A percentile compares a stretch with the other conserved stretches of the same genome.
Conservation (phyloP, 2,329 filamentous ascomycete species). For the Monilinia laxa region DNA sequence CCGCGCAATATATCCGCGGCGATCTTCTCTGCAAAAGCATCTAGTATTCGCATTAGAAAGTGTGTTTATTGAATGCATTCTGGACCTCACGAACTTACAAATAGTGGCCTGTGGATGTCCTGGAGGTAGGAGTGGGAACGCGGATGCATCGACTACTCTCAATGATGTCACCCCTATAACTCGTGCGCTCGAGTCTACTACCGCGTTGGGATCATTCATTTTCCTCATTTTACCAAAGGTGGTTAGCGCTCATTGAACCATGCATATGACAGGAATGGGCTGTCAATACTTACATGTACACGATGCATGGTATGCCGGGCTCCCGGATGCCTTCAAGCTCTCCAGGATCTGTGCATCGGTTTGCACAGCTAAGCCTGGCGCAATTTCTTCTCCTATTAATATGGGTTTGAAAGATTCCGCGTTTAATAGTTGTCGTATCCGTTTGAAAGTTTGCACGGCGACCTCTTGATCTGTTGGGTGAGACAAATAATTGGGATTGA, state of each 20-base stretch:
- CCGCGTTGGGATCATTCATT: not conserved
- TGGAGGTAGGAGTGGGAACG: constrained; percentile 10
- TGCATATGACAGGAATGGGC: not conserved
- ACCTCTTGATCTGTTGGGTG: constrained; percentile 16
- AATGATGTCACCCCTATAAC: not conserved
- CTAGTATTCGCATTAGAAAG: not conserved
- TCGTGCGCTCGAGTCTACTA: constrained; percentile 4
- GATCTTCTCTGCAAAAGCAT: not conserved
- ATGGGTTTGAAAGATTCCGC: not conserved
- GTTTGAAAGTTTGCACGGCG: constrained; percentile 15
- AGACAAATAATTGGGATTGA: constrained; percentile 12
- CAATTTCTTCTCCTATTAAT: constrained; percentile 6
- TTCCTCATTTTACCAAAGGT: not conserved
- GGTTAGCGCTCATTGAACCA: not conserved
- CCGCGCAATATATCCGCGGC: not conserved
- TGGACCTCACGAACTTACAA: not conserved
- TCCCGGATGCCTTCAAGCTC: not conserved
- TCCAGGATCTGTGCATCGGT: constrained; percentile 12
- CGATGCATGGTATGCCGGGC: not conserved
- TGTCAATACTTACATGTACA: constrained; percentile 1
- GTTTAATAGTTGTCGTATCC: not conserved
- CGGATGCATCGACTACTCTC: not conserved
- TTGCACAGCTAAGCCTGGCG: not conserved
- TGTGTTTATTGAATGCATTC: not conserved
- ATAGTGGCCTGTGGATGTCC: constrained; percentile 17